phyloP scores from a whole-genome alignment of 495 filamentous ascomycete genomes.

The Penicillium bovifimosum region DNA sequence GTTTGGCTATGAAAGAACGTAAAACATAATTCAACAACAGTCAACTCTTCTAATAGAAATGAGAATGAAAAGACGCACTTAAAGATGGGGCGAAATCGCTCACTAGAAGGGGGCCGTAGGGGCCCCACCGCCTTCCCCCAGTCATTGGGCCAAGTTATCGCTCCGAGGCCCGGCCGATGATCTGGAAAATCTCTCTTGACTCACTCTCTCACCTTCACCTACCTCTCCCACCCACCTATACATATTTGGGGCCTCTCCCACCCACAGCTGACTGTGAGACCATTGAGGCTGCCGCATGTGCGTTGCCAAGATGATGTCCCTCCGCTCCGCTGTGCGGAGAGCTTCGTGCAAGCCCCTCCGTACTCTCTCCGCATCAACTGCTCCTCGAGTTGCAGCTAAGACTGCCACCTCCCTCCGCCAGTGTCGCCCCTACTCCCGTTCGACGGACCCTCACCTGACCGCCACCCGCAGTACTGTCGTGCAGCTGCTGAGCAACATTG shows the following conservation, averaged over 20 bases:
- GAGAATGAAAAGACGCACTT: background rate
- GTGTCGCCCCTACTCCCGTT: constrained; percentile 43
- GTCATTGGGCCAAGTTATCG: constrained; percentile 14
- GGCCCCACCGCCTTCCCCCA: constrained; percentile 12
- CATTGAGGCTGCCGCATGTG: constrained; percentile 48
- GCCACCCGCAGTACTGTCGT: constrained; percentile 84
- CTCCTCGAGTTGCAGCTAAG: constrained; percentile 25
- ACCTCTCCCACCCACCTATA: constrained; percentile 6
- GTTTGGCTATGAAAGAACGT: too few relatives aligned
- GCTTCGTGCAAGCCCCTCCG: constrained; percentile 44
- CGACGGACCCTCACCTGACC: constrained; percentile 42
- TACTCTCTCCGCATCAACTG: constrained; percentile 43
- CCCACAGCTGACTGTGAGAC: constrained; percentile 16
- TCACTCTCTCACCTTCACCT: constrained; percentile 16
- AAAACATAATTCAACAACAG: too few relatives aligned
- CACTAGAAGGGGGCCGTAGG: background rate
- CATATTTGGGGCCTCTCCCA: constrained; percentile 14
- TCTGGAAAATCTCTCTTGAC: constrained; percentile 24
- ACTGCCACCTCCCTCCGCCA: constrained; percentile 25
- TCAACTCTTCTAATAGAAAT: background rate
- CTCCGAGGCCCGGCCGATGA: constrained; percentile 28
- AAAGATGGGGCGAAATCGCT: constrained; percentile 12
- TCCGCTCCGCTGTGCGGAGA: constrained; percentile 49
- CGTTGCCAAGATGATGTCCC: constrained; percentile 44
- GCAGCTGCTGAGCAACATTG: constrained; percentile 91